Evolutionary conservation across 805 yeast genomes (phyloP).

Genomic region (Sungouiozyma intestinalis): DNA sequence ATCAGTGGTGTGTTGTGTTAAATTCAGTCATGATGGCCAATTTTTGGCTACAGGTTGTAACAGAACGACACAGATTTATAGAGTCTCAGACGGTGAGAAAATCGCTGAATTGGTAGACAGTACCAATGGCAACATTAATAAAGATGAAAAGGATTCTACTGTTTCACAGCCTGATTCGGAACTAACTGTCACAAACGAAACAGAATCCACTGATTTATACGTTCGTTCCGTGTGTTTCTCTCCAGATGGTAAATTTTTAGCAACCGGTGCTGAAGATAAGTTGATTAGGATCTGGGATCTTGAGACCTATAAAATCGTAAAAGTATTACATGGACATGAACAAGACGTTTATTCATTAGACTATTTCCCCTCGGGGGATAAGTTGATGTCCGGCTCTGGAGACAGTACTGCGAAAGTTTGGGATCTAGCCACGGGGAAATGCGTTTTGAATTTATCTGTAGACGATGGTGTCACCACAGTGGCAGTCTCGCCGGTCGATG

Average conservation of each 20-base stretch:
- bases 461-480: conserved; percentile 98
- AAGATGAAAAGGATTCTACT: conserved; percentile 15
- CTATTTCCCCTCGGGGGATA: conserved; percentile 89
- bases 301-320: conserved; percentile 71
- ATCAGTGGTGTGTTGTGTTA: conserved; percentile 93
- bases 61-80: conserved; percentile 88
- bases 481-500: conserved; percentile 94
- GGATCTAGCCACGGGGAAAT: conserved; percentile 84
- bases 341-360: conserved; percentile 95
- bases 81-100: conserved; percentile 83
- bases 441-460: conserved; percentile 80
- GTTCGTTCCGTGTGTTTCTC: conserved; percentile 93
- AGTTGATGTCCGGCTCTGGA: conserved; percentile 90
- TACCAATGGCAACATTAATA: conserved; percentile 5
- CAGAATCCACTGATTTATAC: conserved; percentile 66
- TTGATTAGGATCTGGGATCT: conserved; percentile 94
- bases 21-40: conserved; percentile 86
- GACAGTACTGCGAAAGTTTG: conserved; percentile 94
- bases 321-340: conserved; percentile 86
- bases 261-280: conserved; percentile 89
- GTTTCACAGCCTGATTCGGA: no score
- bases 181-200: conserved; percentile 13
- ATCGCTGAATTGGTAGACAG: conserved; percentile 79
- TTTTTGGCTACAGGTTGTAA: conserved; percentile 97
- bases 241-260: conserved; percentile 87